A percentile compares a stretch with the other conserved stretches of the same genome.
Conservation (phyloP, 1,284 basidiomycete species). For the Hemileia vastatrix region DNA sequence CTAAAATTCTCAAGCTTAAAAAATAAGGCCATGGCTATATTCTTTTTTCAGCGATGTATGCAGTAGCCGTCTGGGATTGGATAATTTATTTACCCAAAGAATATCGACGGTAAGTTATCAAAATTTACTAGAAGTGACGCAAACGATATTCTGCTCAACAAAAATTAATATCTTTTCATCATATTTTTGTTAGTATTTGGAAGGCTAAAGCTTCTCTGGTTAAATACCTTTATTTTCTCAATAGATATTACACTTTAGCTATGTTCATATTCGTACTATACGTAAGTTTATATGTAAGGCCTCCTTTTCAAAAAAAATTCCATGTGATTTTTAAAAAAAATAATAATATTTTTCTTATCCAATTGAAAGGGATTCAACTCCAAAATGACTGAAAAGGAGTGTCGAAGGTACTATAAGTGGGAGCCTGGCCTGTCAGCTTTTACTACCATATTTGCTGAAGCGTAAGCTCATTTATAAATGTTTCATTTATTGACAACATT, state of each 20-base stretch:
- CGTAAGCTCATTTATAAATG: conserved; percentile 1
- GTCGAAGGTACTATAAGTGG: conserved; percentile 17
- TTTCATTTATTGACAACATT: not conserved
- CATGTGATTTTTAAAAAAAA: not conserved
- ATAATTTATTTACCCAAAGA: conserved; percentile 19
- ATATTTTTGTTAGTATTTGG: conserved; percentile 11
- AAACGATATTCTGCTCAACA: too few relatives aligned
- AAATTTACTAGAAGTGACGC: too few relatives aligned
- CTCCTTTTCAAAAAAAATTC: not conserved
- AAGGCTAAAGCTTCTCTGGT: conserved; percentile 18
- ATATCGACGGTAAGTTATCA: conserved; percentile 10
- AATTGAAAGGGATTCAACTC: conserved; percentile 16
- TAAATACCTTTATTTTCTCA: conserved; percentile 17
- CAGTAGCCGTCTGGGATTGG: conserved; percentile 22
- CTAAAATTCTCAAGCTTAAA: too few relatives aligned
- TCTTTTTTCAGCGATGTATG: conserved; percentile 21
- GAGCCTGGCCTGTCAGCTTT: conserved; percentile 21
- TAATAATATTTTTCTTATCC: not conserved
- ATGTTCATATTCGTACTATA: conserved; percentile 19
- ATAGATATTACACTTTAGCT: conserved; percentile 21
- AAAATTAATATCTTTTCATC: too few relatives aligned
- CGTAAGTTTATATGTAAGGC: not conserved
- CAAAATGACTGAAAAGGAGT: conserved; percentile 9
- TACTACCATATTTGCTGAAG: conserved; percentile 22
- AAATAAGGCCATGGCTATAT: too few relatives aligned